Percentiles rank a stretch among this genome's conserved stretches.
These are phyloP conservation scores for Bimuria novae-zelandiae DNA, from an alignment of 2,329 filamentous ascomycete species.

Conservation along the genomic window DNA sequence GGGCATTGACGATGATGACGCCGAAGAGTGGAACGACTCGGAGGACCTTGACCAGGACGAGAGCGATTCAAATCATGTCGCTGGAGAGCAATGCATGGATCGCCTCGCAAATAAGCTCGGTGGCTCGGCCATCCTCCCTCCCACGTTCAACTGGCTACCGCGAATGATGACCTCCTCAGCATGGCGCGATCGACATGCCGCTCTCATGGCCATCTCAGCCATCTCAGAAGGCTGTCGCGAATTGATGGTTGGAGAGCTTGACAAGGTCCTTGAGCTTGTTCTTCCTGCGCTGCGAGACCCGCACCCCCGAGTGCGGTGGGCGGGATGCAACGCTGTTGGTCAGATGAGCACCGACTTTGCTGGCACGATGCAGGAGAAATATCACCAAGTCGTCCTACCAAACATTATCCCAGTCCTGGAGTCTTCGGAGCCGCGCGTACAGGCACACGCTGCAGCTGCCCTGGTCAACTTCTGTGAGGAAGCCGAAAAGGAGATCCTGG, in stretches of 20 bases:
- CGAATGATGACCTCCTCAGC: slow-evolving; percentile 95
- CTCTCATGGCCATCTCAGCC: slow-evolving; percentile 97
- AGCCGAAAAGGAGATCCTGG: slow-evolving; percentile 86
- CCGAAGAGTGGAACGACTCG: slow-evolving; percentile 86
- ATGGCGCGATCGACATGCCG: slow-evolving; percentile 94
- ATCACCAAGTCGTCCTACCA: slow-evolving; percentile 83
- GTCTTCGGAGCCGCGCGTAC: slow-evolving; percentile 88
- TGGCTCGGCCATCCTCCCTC: slow-evolving; percentile 86
- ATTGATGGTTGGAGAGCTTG: slow-evolving; percentile 91
- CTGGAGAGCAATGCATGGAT: slow-evolving; percentile 98
- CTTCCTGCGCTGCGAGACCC: slow-evolving; percentile 86
- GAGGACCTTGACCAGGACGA: slow-evolving; percentile 97
- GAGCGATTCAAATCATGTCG: slow-evolving; percentile 95
- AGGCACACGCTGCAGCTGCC: slow-evolving; percentile 96
- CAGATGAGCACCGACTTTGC: slow-evolving; percentile 99
- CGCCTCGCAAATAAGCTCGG: slow-evolving; percentile 95
- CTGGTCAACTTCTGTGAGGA: slow-evolving; percentile 99
- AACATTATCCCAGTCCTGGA: slow-evolving; percentile 92
- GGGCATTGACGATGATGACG: slow-evolving; percentile 91
- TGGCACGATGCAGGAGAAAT: slow-evolving; percentile 95
- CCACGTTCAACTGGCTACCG: slow-evolving; percentile 95
- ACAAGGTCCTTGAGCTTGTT: slow-evolving; percentile 93
- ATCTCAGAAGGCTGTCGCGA: slow-evolving; percentile 97
- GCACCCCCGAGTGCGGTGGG: slow-evolving; percentile 94
- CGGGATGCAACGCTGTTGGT: slow-evolving; percentile 96